These are phyloP conservation scores for Malassezia globosa DNA, from an alignment of 1,284 basidiomycete genomes.

Conservation along the genomic window DNA sequence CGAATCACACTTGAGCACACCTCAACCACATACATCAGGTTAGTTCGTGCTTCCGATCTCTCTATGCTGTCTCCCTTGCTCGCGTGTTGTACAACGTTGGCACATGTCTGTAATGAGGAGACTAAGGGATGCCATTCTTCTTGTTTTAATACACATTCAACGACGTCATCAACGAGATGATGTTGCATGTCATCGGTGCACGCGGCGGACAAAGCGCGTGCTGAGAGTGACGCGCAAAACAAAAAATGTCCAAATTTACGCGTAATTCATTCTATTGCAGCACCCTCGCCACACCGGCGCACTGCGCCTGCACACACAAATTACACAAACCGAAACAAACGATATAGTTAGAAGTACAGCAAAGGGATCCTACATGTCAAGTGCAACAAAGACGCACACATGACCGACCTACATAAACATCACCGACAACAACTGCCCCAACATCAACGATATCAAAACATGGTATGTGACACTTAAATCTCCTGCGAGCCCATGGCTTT, in stretches of 20 bases:
- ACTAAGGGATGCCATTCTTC: neutral
- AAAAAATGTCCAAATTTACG: neutral
- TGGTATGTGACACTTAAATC: constrained; percentile 21
- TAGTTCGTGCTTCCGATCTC: neutral
- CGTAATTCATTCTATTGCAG: neutral
- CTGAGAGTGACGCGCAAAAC: neutral
- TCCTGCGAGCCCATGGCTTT: constrained; percentile 46
- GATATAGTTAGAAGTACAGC: constrained; percentile 17
- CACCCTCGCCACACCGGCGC: too few species aligned
- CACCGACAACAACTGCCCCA: too few species aligned
- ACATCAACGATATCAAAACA: constrained; percentile 1
- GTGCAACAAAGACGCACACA: neutral
- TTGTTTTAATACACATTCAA: too few species aligned
- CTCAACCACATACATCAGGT: neutral
- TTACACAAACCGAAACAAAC: neutral
- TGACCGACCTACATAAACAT: neutral
- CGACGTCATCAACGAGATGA: neutral
- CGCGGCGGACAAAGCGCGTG: too few species aligned
- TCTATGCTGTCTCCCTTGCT: too few species aligned
- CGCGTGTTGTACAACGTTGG: neutral
- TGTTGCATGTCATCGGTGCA: too few species aligned
- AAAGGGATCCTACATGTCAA: constrained; percentile 9
- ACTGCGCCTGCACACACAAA: too few species aligned
- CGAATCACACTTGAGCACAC: neutral
- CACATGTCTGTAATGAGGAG: neutral